Evolutionary conservation across 768 basidiomycete genomes (phyloP).

Genomic region (Sarcodon aspratus): DNA sequence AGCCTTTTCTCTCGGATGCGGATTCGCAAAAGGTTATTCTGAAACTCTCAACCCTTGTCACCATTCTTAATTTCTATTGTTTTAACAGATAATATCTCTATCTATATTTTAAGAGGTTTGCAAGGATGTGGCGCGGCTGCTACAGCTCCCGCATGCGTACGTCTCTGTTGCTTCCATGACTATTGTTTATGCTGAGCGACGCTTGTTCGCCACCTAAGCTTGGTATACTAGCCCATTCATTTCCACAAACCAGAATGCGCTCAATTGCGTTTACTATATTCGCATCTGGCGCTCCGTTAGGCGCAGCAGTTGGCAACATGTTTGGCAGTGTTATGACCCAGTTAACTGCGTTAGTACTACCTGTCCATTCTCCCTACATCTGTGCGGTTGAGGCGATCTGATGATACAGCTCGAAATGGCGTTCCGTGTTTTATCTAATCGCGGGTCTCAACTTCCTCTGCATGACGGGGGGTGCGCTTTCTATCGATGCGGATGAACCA

Average conservation of each 20-base stretch:
- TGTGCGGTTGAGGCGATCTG: neutral
- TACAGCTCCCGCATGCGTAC: slow-evolving; percentile 59
- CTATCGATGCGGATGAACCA: slow-evolving; percentile 46
- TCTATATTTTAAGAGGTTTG: slow-evolving; percentile 65
- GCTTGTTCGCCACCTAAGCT: slow-evolving; percentile 34
- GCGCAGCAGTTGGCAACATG: slow-evolving; percentile 57
- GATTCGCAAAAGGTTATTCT: slow-evolving; percentile 42
- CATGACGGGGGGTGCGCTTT: slow-evolving; percentile 37
- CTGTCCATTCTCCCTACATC: neutral
- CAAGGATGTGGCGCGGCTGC: slow-evolving; percentile 76
- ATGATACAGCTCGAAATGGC: slow-evolving; percentile 39
- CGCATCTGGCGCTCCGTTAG: slow-evolving; percentile 75
- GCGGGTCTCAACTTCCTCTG: slow-evolving; percentile 45
- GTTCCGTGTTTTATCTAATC: slow-evolving; percentile 50
- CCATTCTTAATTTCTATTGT: neutral
- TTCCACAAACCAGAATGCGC: slow-evolving; percentile 56
- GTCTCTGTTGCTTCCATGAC: slow-evolving; percentile 5
- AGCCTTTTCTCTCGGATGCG: slow-evolving; percentile 51
- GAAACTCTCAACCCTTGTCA: neutral
- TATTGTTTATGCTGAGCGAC: neutral
- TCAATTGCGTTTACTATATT: slow-evolving; percentile 77
- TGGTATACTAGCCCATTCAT: slow-evolving; percentile 74
- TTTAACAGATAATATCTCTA: slow-evolving; percentile 39
- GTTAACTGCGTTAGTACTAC: slow-evolving; percentile 22
- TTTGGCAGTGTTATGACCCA: slow-evolving; percentile 69